Percentiles rank a stretch among this genome's conserved stretches.
Evolutionary conservation across 208 protist genomes (phyloP).

Genomic region (Leishmania turanica): DNA sequence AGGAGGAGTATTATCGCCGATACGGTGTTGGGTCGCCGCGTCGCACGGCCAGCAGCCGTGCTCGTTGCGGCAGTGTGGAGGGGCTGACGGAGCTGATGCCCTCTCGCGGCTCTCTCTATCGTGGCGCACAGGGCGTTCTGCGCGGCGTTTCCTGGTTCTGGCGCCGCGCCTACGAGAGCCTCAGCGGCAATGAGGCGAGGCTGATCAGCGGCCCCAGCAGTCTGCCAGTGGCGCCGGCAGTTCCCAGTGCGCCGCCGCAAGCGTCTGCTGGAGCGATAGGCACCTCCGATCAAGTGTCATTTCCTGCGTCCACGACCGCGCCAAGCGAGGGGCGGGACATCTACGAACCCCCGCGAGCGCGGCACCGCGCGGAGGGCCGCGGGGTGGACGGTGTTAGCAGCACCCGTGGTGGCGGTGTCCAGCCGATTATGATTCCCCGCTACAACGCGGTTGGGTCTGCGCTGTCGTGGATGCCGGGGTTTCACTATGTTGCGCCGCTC

Average conservation of each 20-base stretch:
- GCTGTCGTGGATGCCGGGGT: slow-evolving; percentile 45
- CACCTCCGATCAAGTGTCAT: not conserved
- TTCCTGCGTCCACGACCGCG: not conserved
- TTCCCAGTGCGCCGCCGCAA: not conserved
- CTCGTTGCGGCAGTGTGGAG: slow-evolving; percentile 2
- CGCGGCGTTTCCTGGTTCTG: slow-evolving; percentile 16
- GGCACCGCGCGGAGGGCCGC: slow-evolving; percentile 12
- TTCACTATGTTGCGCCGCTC: slow-evolving; percentile 26
- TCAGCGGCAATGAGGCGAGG: slow-evolving; percentile 15
- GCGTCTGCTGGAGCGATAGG: not conserved
- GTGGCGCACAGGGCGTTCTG: slow-evolving; percentile 2
- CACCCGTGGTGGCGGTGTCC: not conserved
- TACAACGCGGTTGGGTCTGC: slow-evolving; percentile 36
- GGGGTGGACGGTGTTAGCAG: not conserved
- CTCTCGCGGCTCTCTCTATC: slow-evolving; percentile 18
- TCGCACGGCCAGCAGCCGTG: not conserved
- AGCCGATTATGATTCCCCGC: slow-evolving; percentile 20
- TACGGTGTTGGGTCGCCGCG: slow-evolving; percentile 9
- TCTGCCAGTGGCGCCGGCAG: not conserved
- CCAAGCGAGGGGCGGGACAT: not conserved
- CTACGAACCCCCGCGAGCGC: slow-evolving; percentile 18
- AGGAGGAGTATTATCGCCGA: slow-evolving; percentile 22
- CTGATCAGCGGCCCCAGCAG: slow-evolving; percentile 2
- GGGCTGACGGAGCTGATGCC: slow-evolving; percentile 5
- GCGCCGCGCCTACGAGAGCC: not conserved